Evolutionary conservation across 1,284 basidiomycete genomes (phyloP).

Genomic region (Clitocybe nebularis): DNA sequence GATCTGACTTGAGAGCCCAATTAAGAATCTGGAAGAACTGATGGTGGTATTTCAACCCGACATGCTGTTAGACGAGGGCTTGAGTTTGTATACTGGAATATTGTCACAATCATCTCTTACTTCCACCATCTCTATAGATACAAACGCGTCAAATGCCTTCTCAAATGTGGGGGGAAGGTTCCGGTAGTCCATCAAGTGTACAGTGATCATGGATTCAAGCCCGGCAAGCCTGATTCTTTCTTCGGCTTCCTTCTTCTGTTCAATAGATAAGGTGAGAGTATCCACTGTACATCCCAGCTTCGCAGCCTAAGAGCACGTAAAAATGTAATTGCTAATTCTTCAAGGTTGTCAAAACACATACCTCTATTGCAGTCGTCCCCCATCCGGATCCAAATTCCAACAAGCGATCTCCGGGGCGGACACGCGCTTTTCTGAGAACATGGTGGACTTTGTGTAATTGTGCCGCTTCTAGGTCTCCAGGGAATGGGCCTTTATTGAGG

Average conservation of each 20-base stretch:
- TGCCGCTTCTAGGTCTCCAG: slow-evolving; percentile 60
- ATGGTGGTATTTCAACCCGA: slow-evolving; percentile 45
- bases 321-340: not conserved
- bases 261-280: slow-evolving; percentile 64
- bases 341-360: slow-evolving; percentile 29
- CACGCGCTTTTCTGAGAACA: slow-evolving; percentile 57
- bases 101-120: no score
- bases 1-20: slow-evolving; percentile 50
- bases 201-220: slow-evolving; percentile 50
- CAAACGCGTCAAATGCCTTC: slow-evolving; percentile 63
- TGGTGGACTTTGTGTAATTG: slow-evolving; percentile 62
- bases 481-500: slow-evolving; percentile 23
- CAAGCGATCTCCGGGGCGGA: slow-evolving; percentile 58
- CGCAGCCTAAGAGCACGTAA: slow-evolving; percentile 39
- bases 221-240: slow-evolving; percentile 55
- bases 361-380: slow-evolving; percentile 73
- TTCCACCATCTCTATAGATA: slow-evolving; percentile 77
- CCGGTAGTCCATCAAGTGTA: slow-evolving; percentile 72
- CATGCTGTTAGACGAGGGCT: slow-evolving; percentile 29
- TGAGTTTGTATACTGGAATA: no score
- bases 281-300: slow-evolving; percentile 63
- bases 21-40: slow-evolving; percentile 61
- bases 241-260: slow-evolving; percentile 69
- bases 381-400: slow-evolving; percentile 76
- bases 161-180: slow-evolving; percentile 55